Base-by-base conservation (phyloP, 768 basidiomycete species). In the Lyophyllum shimeji region DNA sequence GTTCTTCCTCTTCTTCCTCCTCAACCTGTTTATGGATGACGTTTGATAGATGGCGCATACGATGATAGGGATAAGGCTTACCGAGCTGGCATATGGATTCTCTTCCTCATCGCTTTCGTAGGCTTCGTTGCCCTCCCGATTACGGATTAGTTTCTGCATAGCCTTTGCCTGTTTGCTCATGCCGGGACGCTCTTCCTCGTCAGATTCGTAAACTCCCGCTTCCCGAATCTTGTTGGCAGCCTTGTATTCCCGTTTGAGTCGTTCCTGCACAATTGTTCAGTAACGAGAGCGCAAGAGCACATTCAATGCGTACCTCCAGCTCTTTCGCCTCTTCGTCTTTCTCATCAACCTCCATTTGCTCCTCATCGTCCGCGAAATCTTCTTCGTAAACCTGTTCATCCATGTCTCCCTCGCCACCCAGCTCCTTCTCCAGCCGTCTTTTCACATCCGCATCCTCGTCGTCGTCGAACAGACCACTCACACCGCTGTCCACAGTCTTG, bases 291-390 rank as follows among this genome's bases (percentile, higher is more conserved):
- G 9, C 11, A 44, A 44, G 23, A 53, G 50, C 45, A 21, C 48
- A 11, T 20, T 12, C 15, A 13, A 15, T 17, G 66, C 81, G 33
- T 46, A 87, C 91, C 81, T 92, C 89, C 11, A 86, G 75, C 65
- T 91, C 89, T 67, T 89, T 94, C 29, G 87, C 83, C 66, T 93
- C 93, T 61, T 93, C 90, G 52, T 94, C 93, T 40, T 92, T 83
- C 53, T 83, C 81, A 52, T 89, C 88, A 12, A 83, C 80, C 15
- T 81, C 80, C 70, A 85, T 81, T 63, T 84, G 84, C 64, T 94
- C 93, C 31, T 95, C 93, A 57, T 95, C 93, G 63, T 95, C 93
- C 2, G 89, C 89, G 64, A 93, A 88, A 17, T 90, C 87, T 63
- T 88, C 90, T 63, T 94, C 91, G 60, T 83, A 94, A 7, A 86